Evolutionary conservation across 306 rosid genomes (phyloP).

Genomic region (Quercus cerris): DNA sequence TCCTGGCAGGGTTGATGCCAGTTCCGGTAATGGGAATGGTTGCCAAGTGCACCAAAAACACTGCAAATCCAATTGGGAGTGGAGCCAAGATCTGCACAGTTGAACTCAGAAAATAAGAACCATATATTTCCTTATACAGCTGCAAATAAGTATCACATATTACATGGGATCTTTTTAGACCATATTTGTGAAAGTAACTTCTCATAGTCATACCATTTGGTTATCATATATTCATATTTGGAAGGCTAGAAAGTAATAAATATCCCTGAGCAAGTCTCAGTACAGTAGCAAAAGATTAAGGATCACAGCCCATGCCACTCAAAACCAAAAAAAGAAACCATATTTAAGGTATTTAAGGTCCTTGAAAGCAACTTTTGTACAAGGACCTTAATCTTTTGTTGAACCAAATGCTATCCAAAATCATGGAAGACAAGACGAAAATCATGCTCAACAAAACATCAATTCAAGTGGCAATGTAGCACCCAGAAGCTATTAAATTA

Average conservation of each 20-base stretch:
- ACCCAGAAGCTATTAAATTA: neutral
- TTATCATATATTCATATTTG: too few species aligned
- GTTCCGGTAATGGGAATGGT: constrained; percentile 48
- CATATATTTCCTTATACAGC: neutral
- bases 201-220: too few species aligned
- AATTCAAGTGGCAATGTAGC: neutral
- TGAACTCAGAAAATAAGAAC: neutral
- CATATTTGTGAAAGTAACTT: too few species aligned
- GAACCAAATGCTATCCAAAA: neutral
- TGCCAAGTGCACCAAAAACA: constrained; percentile 45
- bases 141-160: too few species aligned
- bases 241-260: too few species aligned
- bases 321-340: neutral
- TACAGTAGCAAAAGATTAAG: neutral
- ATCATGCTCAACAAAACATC: neutral
- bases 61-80: constrained; percentile 47
- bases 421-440: neutral
- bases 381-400: too few species aligned
- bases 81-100: constrained; percentile 46
- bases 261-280: neutral
- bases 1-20: constrained; percentile 50
- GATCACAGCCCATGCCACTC: too few species aligned
- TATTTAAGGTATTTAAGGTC: neutral
- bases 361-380: neutral
- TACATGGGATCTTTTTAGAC: too few species aligned